Percentiles rank a stretch among this genome's conserved stretches.
Evolutionary conservation across 768 basidiomycete genomes (phyloP).

Genomic region (Suillus luteus): DNA sequence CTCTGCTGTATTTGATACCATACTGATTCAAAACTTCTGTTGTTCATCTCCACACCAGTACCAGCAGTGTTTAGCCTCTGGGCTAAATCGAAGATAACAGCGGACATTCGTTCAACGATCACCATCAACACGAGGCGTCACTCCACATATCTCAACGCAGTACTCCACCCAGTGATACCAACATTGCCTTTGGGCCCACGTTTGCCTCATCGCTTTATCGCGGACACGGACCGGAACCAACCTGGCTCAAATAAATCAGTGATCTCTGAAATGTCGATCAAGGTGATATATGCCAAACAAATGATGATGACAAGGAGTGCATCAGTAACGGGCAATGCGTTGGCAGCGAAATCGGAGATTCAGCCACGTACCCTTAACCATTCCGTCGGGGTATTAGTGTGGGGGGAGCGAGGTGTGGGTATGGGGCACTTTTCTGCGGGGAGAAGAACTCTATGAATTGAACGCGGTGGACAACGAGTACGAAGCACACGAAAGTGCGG

Average conservation of each 20-base stretch:
- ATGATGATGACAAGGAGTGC: not conserved
- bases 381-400: not conserved
- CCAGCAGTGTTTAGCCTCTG: not conserved
- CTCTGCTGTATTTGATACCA: slow-evolving; percentile 5
- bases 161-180: not conserved
- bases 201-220: not conserved
- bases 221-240: not conserved
- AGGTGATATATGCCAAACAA: not conserved
- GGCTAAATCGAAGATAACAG: not conserved
- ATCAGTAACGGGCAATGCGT: not conserved
- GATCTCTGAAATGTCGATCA: not conserved
- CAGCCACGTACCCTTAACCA: not conserved
- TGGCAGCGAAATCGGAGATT: not conserved
- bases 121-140: not conserved
- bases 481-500: not conserved
- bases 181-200: not conserved
- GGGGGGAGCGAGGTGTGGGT: not conserved
- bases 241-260: not conserved
- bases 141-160: not conserved
- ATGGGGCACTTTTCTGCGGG: not conserved
- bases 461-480: not conserved
- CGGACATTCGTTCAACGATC: not conserved
- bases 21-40: not conserved
- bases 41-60: not conserved
- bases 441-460: not conserved